Evolutionary conservation across 148 eudicot species (phyloP), one percentile per base, ranked within the genome.

Genomic region (Dianthus caryophyllus): DNA sequence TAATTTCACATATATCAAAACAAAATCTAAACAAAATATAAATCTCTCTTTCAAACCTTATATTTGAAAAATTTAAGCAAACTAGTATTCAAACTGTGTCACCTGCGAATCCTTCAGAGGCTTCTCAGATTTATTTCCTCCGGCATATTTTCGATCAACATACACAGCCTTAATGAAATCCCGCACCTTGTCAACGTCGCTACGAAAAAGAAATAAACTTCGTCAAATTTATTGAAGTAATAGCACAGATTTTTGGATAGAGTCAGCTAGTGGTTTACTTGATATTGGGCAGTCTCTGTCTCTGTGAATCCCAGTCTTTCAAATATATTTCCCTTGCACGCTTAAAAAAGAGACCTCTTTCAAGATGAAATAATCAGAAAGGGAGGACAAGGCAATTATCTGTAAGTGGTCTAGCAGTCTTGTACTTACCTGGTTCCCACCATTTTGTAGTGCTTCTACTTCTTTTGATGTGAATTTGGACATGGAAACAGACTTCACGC

Each of bases 401-500:
- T 1, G 6, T 20, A 55, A 56, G 12, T 6, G 22, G 67, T 26
- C 27, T 61, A 33, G 26, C 50, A 52, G 39, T 27, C 17, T 57
- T 75, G 22, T 27, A 71, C 25, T 24, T 75, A 93, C 98, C 95
- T 93, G 96, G 80, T 93, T 93, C 69, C 98, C 98, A 56, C 98
- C 98, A 68, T 87, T 84, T 73, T 93, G 95, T 76, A 93, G 95
- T 52, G 91, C 80, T 76, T 89, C 98, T 72, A 93, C 98, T 86
- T 93, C 98, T 72, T 87, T 90, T 47, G 86, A 80, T 63, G 95
- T 89, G 69, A 93, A 93, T 72, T 93, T 93, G 57, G 96, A 81
- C 96, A 93, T 89, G 55, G 98, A 93, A 65, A 93, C 95, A 16
- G 98, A 93, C 81, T 93, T 93, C 71, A 93, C 98, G 48, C 96